Evolutionary conservation across 495 filamentous ascomycete species (phyloP).

Genomic region (Choiromyces venosus): DNA sequence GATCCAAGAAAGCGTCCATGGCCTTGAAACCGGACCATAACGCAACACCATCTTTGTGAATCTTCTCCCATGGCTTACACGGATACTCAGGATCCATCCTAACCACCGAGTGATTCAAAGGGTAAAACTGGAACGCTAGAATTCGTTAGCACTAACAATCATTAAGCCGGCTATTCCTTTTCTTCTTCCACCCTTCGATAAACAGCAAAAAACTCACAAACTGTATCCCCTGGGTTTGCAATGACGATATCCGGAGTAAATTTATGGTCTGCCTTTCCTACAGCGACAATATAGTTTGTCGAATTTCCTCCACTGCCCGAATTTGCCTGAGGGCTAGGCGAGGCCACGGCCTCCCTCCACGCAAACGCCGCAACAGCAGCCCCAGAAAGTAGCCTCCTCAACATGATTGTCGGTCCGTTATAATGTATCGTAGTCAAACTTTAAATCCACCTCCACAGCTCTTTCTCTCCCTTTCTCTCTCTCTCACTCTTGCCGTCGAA

Average conservation of each 20-base stretch:
- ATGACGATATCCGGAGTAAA: conserved; percentile 13
- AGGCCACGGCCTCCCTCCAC: conserved; percentile 1
- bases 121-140: conserved; percentile 49
- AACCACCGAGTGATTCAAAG: conserved; percentile 51
- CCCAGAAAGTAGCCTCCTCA: conserved; percentile 15
- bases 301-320: neutral
- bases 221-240: conserved; percentile 12
- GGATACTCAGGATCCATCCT: conserved; percentile 47
- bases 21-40: conserved; percentile 46
- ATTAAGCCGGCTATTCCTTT: neutral
- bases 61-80: conserved; percentile 49
- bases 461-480: neutral
- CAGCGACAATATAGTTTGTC: conserved; percentile 8
- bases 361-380: conserved; percentile 5
- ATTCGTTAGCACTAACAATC: neutral
- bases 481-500: neutral
- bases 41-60: conserved; percentile 33
- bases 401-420: conserved; percentile 6
- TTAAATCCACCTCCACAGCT: neutral
- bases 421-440: neutral
- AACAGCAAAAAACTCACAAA: conserved; percentile 8
- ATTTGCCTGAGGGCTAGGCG: neutral
- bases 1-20: conserved; percentile 30
- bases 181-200: neutral
- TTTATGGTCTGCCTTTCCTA: conserved; percentile 19